Percentiles rank a stretch among this genome's conserved stretches.
Evolutionary conservation across 306 rosid species (phyloP).

Genomic region (Castanea sativa): DNA sequence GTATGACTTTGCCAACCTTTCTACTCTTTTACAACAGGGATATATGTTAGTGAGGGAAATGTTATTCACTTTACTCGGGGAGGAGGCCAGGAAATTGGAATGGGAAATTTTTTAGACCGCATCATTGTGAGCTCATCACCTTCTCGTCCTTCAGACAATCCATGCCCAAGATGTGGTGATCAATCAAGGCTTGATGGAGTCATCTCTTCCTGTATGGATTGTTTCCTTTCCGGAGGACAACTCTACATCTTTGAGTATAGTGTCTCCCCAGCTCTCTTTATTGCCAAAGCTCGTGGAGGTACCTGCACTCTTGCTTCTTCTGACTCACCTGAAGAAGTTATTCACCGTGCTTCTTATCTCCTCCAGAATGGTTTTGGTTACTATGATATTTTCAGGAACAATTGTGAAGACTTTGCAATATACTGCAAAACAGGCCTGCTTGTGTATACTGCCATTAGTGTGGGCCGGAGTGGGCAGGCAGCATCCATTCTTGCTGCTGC

Average conservation of each 20-base stretch:
- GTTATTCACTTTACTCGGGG: slow-evolving; percentile 78
- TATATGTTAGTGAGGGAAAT: slow-evolving; percentile 56
- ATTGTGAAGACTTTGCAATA: slow-evolving; percentile 78
- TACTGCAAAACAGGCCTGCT: slow-evolving; percentile 86
- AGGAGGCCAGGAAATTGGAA: slow-evolving; percentile 43
- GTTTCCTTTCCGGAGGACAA: slow-evolving; percentile 58
- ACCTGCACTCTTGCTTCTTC: slow-evolving; percentile 68
- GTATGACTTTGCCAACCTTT: slow-evolving; percentile 7
- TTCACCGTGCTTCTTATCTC: slow-evolving; percentile 58
- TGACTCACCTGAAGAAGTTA: slow-evolving; percentile 41
- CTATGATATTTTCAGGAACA: slow-evolving; percentile 57
- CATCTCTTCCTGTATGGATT: slow-evolving; percentile 56
- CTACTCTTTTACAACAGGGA: slow-evolving; percentile 44
- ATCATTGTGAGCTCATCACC: slow-evolving; percentile 39
- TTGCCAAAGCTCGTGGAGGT: slow-evolving; percentile 69
- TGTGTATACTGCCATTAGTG: slow-evolving; percentile 23
- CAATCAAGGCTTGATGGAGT: slow-evolving; percentile 42
- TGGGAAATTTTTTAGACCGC: slow-evolving; percentile 37
- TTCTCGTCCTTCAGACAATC: slow-evolving; percentile 27
- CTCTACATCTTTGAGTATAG: slow-evolving; percentile 60
- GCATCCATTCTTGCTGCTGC: slow-evolving; percentile 50
- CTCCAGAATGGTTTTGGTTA: slow-evolving; percentile 65
- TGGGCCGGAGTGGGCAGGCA: slow-evolving; percentile 67
- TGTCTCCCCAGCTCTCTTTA: slow-evolving; percentile 37
- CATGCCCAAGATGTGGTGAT: slow-evolving; percentile 56